phyloP scores from a whole-genome alignment of 2,329 filamentous ascomycete genomes.

The Colletotrichum cuscutae region DNA sequence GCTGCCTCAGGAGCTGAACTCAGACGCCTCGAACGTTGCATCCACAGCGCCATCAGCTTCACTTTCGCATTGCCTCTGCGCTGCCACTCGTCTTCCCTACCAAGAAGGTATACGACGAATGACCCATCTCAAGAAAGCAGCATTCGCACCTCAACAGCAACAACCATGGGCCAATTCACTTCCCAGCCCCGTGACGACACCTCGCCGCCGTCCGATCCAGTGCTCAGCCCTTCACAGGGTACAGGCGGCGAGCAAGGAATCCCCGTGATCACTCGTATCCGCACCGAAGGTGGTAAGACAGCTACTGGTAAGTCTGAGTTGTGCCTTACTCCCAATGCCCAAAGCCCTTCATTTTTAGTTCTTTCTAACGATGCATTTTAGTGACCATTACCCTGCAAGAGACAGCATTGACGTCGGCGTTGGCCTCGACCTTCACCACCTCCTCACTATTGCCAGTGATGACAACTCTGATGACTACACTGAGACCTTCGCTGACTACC shows the following conservation, averaged over 20 bases:
- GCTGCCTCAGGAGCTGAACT: background rate
- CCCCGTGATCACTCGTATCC: background rate
- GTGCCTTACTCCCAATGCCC: background rate
- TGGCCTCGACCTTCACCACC: background rate
- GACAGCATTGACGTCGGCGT: background rate
- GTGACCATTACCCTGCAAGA: background rate
- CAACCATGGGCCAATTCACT: background rate
- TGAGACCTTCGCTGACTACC: background rate
- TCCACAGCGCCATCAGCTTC: background rate
- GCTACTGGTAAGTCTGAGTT: background rate
- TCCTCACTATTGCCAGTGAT: background rate
- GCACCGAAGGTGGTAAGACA: background rate
- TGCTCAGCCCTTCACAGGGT: background rate
- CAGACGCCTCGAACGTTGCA: background rate
- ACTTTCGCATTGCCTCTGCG: background rate
- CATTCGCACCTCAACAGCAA: background rate
- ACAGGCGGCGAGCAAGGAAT: background rate
- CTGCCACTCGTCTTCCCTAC: background rate
- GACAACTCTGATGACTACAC: background rate
- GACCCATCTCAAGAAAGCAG: background rate
- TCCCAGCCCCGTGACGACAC: background rate
- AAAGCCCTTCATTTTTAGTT: background rate
- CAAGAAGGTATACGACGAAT: background rate
- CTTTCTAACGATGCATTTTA: background rate
- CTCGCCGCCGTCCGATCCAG: background rate